These are phyloP conservation scores for Flaveria robusta DNA, from an alignment of 129 eudicot genomes.

Conservation along the genomic window DNA sequence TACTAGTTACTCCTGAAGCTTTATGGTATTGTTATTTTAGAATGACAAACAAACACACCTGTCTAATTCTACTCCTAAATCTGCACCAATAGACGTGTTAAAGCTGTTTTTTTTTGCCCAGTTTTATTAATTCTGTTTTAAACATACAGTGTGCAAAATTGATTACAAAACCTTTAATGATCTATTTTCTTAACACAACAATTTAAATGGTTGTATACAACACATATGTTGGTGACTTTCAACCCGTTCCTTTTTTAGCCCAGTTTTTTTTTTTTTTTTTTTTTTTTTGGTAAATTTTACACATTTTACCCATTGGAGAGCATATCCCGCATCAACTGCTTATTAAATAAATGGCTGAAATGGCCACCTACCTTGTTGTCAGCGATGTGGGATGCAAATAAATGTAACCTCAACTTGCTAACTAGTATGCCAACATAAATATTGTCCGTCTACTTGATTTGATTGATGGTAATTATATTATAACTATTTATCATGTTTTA, in stretches of 20 bases:
- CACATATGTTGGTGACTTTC: background rate
- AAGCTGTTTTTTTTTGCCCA: background rate
- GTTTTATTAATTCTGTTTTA: background rate
- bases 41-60: too few relatives aligned
- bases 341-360: background rate
- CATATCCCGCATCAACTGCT: background rate
- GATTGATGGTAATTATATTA: background rate
- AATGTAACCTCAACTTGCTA: conserved; percentile 5
- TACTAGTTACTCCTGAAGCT: too few relatives aligned
- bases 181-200: background rate
- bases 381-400: background rate
- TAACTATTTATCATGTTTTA: conserved; percentile 4
- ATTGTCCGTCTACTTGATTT: conserved; percentile 14
- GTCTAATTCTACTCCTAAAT: too few relatives aligned
- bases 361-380: background rate
- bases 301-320: background rate
- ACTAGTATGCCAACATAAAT: background rate
- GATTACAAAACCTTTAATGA: background rate
- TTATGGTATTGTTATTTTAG: too few relatives aligned
- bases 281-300: background rate
- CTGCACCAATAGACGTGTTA: too few relatives aligned
- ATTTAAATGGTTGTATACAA: background rate
- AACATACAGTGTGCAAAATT: background rate
- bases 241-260: background rate
- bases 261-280: background rate